A percentile compares a stretch with the other conserved stretches of the same genome.
These are phyloP conservation scores for Plasmodium ovale DNA, from an alignment of 169 alveolate genomes.

Conservation along the genomic window DNA sequence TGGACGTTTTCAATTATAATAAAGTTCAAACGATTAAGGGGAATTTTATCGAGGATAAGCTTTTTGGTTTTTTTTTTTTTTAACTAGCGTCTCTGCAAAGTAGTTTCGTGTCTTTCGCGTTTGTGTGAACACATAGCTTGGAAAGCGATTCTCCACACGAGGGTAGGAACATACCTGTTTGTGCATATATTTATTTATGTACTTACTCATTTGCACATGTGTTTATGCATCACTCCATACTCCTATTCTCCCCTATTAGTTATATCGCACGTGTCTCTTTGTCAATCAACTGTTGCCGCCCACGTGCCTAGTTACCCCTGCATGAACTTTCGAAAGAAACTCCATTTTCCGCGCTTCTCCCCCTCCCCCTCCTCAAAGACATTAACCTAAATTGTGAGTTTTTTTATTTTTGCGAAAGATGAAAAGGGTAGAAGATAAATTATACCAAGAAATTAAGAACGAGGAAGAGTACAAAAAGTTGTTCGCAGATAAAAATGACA, in stretches of 20 bases:
- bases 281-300: too few relatives aligned
- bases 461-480: conserved; percentile 74
- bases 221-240: too few relatives aligned
- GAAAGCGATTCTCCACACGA: not conserved
- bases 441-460: conserved; percentile 40
- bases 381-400: not conserved
- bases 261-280: too few relatives aligned
- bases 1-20: conserved; percentile 67
- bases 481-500: conserved; percentile 61
- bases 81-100: not conserved
- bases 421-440: conserved; percentile 62
- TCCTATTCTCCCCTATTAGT: too few relatives aligned
- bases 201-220: too few relatives aligned
- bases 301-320: too few relatives aligned
- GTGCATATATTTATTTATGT: not conserved
- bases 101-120: not conserved
- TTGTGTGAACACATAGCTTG: not conserved
- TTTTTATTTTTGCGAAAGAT: conserved; percentile 17
- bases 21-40: conserved; percentile 33
- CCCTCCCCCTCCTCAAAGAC: too few relatives aligned
- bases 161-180: not conserved
- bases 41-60: conserved; percentile 49
- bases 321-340: too few relatives aligned
- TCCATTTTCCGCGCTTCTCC: too few relatives aligned
- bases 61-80: conserved; percentile 47